Conservation (phyloP, 2,329 filamentous ascomycete species). For the Aureobasidium sp. region DNA sequence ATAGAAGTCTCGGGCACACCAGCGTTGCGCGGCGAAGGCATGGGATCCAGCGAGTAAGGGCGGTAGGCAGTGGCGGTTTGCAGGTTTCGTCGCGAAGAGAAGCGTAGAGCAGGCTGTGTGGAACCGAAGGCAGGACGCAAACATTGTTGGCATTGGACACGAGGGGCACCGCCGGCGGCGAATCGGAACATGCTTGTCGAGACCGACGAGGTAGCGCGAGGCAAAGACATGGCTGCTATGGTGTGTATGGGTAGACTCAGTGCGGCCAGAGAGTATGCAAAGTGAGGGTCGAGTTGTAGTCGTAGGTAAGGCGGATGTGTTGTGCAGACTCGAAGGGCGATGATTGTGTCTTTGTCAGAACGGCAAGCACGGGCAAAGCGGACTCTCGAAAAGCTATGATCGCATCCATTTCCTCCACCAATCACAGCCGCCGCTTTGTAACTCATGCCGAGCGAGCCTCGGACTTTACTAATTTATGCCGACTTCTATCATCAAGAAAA, state of each 20-base stretch:
- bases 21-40: slow-evolving; percentile 51
- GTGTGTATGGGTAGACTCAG: neutral
- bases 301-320: neutral
- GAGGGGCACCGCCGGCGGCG: slow-evolving; percentile 23
- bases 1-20: slow-evolving; percentile 57
- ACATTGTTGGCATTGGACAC: slow-evolving; percentile 37
- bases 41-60: slow-evolving; percentile 51
- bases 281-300: neutral
- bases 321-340: neutral
- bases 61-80: slow-evolving; percentile 60
- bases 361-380: neutral
- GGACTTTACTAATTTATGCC: neutral
- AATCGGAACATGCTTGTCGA: slow-evolving; percentile 28
- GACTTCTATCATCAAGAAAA: neutral
- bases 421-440: neutral
- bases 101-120: slow-evolving; percentile 19
- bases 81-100: slow-evolving; percentile 52
- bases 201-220: neutral
- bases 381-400: slow-evolving; percentile 5
- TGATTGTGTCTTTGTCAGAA: slow-evolving; percentile 13
- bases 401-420: neutral
- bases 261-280: neutral
- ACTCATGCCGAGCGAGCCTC: neutral
- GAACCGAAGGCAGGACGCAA: slow-evolving; percentile 28
- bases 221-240: slow-evolving; percentile 23